These are phyloP conservation scores for Venturia pyrina DNA, from an alignment of 2,329 filamentous ascomycete species.

Conservation along the genomic window DNA sequence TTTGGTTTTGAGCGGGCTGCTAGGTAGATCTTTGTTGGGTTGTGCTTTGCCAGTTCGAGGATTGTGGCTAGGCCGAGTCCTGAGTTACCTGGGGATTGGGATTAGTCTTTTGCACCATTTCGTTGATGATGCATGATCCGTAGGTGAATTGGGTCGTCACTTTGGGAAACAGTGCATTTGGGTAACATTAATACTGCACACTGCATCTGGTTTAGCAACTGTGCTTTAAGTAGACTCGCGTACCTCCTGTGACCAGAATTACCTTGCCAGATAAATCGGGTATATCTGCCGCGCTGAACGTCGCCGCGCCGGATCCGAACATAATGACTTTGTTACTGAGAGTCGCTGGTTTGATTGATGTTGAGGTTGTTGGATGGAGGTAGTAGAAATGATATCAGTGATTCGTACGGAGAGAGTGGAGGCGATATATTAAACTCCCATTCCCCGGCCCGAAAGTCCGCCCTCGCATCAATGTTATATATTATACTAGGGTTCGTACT, in stretches of 20 bases:
- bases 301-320: conserved; percentile 20
- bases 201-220: not conserved
- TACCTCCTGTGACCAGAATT: conserved; percentile 36
- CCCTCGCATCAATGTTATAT: no score
- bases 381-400: no score
- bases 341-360: not conserved
- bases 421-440: no score
- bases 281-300: conserved; percentile 23
- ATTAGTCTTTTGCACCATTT: no score
- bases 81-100: not conserved
- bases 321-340: not conserved
- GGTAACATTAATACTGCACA: not conserved
- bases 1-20: not conserved
- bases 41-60: conserved; percentile 8
- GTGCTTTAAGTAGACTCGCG: not conserved
- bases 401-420: no score
- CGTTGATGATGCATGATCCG: no score
- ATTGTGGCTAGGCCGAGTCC: conserved; percentile 1
- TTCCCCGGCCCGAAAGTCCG: no score
- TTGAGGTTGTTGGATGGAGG: not conserved
- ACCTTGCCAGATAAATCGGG: conserved; percentile 32
- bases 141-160: not conserved
- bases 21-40: not conserved
- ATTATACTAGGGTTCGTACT: no score
- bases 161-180: not conserved